phyloP scores from a whole-genome alignment of 1,284 basidiomycete genomes.

The Sanghuangporus sanghuang region DNA sequence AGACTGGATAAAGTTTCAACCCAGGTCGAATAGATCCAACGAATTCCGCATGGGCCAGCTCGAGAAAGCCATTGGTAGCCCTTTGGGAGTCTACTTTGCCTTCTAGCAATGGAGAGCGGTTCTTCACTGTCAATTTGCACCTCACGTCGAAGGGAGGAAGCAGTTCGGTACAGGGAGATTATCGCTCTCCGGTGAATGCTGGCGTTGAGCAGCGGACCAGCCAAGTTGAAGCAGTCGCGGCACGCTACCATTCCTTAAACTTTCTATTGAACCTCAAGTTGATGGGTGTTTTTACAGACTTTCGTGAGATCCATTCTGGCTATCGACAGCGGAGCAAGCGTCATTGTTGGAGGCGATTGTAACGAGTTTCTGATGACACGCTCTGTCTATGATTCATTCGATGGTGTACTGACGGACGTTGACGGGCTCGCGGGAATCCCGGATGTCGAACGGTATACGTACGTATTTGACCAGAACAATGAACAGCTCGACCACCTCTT shows the following conservation, averaged over 20 bases:
- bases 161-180: slow-evolving; percentile 49
- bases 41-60: slow-evolving; percentile 50
- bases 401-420: slow-evolving; percentile 39
- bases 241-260: slow-evolving; percentile 19
- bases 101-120: slow-evolving; percentile 32
- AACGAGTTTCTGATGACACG: slow-evolving; percentile 56
- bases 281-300: slow-evolving; percentile 29
- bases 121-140: slow-evolving; percentile 61
- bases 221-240: slow-evolving; percentile 49
- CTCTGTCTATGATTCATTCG: slow-evolving; percentile 45
- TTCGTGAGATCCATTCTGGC: slow-evolving; percentile 46
- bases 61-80: slow-evolving; percentile 59
- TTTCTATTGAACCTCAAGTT: background rate
- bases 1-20: slow-evolving; percentile 40
- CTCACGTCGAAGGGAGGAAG: slow-evolving; percentile 56
- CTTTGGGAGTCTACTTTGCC: slow-evolving; percentile 42
- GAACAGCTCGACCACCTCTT: slow-evolving; percentile 58
- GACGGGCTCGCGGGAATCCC: slow-evolving; percentile 45
- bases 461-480: slow-evolving; percentile 54
- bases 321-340: slow-evolving; percentile 40
- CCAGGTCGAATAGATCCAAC: slow-evolving; percentile 59
- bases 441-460: slow-evolving; percentile 53
- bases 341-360: slow-evolving; percentile 58
- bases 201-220: slow-evolving; percentile 41
- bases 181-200: slow-evolving; percentile 54